These are phyloP conservation scores for Pythium guiyangense DNA, from an alignment of 352 stramenopile genomes.

Conservation along the genomic window DNA sequence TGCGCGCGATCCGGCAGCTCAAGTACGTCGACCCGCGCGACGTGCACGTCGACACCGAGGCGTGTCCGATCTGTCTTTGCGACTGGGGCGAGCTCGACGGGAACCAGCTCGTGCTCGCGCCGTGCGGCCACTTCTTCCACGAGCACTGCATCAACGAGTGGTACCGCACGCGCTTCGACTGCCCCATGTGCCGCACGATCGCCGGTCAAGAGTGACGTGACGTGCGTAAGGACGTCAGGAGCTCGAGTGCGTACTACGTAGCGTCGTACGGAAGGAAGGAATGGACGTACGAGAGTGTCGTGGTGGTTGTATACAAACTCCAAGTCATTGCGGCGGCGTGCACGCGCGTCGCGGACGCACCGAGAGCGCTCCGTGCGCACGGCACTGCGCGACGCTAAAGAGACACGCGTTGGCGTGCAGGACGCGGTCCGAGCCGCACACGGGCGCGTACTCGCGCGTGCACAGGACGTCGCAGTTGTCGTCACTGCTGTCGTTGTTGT, in stretches of 20 bases:
- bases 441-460: slow-evolving; percentile 23
- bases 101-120: slow-evolving; percentile 75
- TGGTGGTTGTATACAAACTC: too few species aligned
- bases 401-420: slow-evolving; percentile 24
- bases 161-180: slow-evolving; percentile 86
- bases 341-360: slow-evolving; percentile 6
- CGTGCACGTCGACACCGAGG: slow-evolving; percentile 75
- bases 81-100: slow-evolving; percentile 83
- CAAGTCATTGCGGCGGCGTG: too few species aligned
- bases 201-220: slow-evolving; percentile 37
- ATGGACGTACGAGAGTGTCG: too few species aligned
- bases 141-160: slow-evolving; percentile 88
- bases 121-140: slow-evolving; percentile 85
- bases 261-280: too few species aligned
- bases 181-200: slow-evolving; percentile 85
- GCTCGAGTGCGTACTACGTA: too few species aligned
- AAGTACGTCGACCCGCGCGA: slow-evolving; percentile 84
- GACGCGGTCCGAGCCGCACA: slow-evolving; percentile 27
- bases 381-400: slow-evolving; percentile 19
- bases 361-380: slow-evolving; percentile 8
- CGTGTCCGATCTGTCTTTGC: slow-evolving; percentile 78
- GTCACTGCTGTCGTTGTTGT: background rate
- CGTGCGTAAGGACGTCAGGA: too few species aligned
- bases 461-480: slow-evolving; percentile 16
- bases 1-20: slow-evolving; percentile 74